Percentiles rank a stretch among this genome's conserved stretches.
Evolutionary conservation across 768 basidiomycete genomes (phyloP).

Genomic region (Guyanaporus albipodus): DNA sequence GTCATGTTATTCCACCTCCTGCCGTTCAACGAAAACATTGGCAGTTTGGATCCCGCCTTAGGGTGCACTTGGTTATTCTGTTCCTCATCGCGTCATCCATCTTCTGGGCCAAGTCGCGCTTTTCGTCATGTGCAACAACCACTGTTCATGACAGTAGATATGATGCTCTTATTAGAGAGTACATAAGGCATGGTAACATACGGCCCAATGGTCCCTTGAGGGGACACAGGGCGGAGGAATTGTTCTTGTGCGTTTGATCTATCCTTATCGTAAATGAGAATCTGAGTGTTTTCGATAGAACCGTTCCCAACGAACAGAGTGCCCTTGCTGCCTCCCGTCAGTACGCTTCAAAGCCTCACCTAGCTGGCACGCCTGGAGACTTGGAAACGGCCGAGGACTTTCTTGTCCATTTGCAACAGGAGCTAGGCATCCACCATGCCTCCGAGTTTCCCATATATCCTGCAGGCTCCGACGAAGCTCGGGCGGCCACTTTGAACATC

Average conservation of each 20-base stretch:
- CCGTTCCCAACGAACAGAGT: constrained; percentile 47
- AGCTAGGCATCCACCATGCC: constrained; percentile 39
- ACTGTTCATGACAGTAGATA: constrained; percentile 13
- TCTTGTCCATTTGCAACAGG: constrained; percentile 46
- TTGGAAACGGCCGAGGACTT: constrained; percentile 54
- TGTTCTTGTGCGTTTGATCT: constrained; percentile 39
- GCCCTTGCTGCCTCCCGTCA: constrained; percentile 49
- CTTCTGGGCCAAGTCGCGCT: constrained; percentile 11
- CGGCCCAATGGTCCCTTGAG: constrained; percentile 20
- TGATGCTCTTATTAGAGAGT: constrained; percentile 13
- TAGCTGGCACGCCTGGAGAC: constrained; percentile 57
- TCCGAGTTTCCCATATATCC: constrained; percentile 43
- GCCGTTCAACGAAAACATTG: constrained; percentile 6
- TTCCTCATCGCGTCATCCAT: constrained; percentile 12
- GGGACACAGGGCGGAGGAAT: constrained; percentile 38
- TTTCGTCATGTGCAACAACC: neutral
- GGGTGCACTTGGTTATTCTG: constrained; percentile 8
- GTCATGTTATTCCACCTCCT: constrained; percentile 19
- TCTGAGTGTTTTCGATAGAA: constrained; percentile 29
- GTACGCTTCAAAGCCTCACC: constrained; percentile 53
- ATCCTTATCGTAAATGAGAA: neutral
- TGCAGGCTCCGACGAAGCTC: constrained; percentile 55
- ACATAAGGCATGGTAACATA: constrained; percentile 14
- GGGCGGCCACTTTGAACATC: constrained; percentile 48
- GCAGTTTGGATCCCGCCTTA: neutral